These are phyloP conservation scores for Fusarium sp. DNA, from an alignment of 2,329 filamentous ascomycete genomes.

Conservation along the genomic window DNA sequence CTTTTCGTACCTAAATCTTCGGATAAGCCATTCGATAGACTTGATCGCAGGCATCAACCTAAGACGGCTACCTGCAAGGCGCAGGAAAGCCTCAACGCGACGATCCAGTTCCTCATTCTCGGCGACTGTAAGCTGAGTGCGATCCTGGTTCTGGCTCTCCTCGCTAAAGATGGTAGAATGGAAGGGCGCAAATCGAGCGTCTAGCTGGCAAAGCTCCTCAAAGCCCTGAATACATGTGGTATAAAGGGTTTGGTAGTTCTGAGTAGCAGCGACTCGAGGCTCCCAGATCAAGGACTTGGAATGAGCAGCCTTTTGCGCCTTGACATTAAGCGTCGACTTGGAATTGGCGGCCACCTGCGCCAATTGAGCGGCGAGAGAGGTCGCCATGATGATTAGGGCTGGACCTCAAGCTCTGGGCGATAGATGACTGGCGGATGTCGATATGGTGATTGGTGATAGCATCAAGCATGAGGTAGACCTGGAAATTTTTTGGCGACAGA, in stretches of 20 bases:
- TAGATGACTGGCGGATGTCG: conserved; percentile 40
- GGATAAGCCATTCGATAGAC: conserved; percentile 92
- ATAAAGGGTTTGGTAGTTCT: conserved; percentile 91
- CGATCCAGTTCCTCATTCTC: conserved; percentile 87
- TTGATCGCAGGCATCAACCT: conserved; percentile 90
- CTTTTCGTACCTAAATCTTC: conserved; percentile 81
- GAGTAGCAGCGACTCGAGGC: conserved; percentile 81
- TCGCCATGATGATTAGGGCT: conserved; percentile 70
- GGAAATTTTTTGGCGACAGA: conserved; percentile 50
- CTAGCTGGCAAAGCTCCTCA: conserved; percentile 88
- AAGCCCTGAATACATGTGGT: conserved; percentile 90
- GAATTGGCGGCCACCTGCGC: conserved; percentile 91
- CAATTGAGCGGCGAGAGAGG: conserved; percentile 92
- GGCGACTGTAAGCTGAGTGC: conserved; percentile 81
- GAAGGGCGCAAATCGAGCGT: conserved; percentile 81
- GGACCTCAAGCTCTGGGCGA: conserved; percentile 44
- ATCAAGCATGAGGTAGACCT: conserved; percentile 41
- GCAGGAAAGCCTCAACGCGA: conserved; percentile 84
- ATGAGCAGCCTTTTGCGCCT: conserved; percentile 91
- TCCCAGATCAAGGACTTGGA: conserved; percentile 97
- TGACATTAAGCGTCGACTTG: conserved; percentile 90
- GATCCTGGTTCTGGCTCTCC: conserved; percentile 90
- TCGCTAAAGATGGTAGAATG: conserved; percentile 88
- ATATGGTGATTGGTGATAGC: conserved; percentile 35
- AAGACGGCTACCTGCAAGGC: conserved; percentile 79